Conservation (phyloP, 257 asterid genomes). For the Cordia subcordata region DNA sequence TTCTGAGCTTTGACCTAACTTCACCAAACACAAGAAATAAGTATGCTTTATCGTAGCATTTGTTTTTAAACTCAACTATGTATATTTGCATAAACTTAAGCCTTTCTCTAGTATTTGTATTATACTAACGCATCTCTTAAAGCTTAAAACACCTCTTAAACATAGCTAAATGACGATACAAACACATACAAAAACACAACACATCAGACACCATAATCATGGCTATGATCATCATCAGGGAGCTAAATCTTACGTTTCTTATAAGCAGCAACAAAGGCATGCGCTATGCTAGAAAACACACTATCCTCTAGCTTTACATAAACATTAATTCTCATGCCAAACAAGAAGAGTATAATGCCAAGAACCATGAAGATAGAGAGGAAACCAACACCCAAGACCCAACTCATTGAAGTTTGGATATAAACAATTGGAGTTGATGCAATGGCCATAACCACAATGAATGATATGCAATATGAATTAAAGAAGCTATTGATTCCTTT, state of each 20-base stretch:
- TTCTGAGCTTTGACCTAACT: too few relatives aligned
- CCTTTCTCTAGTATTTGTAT: too few relatives aligned
- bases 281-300: slow-evolving; percentile 47
- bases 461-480: slow-evolving; percentile 81
- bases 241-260: slow-evolving; percentile 48
- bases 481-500: slow-evolving; percentile 70
- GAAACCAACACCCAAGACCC: slow-evolving; percentile 59
- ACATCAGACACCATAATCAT: slow-evolving; percentile 15
- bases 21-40: too few relatives aligned
- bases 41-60: too few relatives aligned
- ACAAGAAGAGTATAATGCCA: slow-evolving; percentile 47
- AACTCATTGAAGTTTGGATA: slow-evolving; percentile 61
- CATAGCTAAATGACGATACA: too few relatives aligned
- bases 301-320: slow-evolving; percentile 77
- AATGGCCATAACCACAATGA: slow-evolving; percentile 51
- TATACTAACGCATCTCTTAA: too few relatives aligned
- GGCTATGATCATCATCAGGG: slow-evolving; percentile 19
- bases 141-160: too few relatives aligned
- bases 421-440: slow-evolving; percentile 62
- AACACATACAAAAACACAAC: too few relatives aligned
- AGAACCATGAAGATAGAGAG: slow-evolving; percentile 54
- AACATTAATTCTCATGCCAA: slow-evolving; percentile 49
- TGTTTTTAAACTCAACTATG: too few relatives aligned
- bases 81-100: too few relatives aligned
- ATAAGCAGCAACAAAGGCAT: slow-evolving; percentile 43